These are phyloP conservation scores for Zostera marina DNA, from an alignment of 116 monocot genomes.

Conservation along the genomic window DNA sequence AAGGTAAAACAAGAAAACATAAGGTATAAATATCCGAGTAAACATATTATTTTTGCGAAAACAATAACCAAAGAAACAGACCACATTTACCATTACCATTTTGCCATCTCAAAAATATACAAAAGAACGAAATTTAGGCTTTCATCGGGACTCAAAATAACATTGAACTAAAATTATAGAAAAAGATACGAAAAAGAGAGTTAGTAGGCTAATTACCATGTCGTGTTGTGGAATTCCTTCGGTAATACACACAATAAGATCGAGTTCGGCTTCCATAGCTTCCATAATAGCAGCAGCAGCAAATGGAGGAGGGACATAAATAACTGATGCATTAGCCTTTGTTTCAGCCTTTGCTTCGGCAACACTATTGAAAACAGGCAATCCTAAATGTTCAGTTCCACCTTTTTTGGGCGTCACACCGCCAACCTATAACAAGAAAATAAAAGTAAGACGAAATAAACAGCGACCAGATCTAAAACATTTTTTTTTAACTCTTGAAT, in stretches of 20 bases:
- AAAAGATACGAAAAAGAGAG: not conserved
- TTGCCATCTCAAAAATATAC: too few species aligned
- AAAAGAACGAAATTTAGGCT: too few species aligned
- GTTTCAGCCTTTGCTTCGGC: constrained; percentile 97
- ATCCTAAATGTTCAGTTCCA: constrained; percentile 89
- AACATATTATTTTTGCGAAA: not conserved
- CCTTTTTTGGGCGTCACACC: constrained; percentile 99
- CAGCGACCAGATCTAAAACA: not conserved
- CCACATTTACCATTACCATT: too few species aligned
- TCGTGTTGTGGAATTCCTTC: constrained; percentile 99
- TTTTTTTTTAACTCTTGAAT: too few species aligned
- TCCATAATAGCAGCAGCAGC: constrained; percentile 97
- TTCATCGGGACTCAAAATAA: too few species aligned
- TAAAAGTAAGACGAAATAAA: not conserved
- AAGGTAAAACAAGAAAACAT: not conserved
- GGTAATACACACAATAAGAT: constrained; percentile 95
- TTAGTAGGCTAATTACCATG: constrained; percentile 37
- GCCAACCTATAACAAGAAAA: constrained; percentile 42
- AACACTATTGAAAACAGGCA: constrained; percentile 89
- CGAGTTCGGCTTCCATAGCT: constrained; percentile 93
- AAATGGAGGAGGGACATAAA: constrained; percentile 96
- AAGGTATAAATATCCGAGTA: not conserved
- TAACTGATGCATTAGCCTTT: constrained; percentile 94
- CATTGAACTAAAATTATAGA: not conserved
- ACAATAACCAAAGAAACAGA: too few species aligned